A percentile compares a stretch with the other conserved stretches of the same genome.
These are phyloP conservation scores for Vicia villosa DNA, from an alignment of 306 rosid genomes.

Conservation along the genomic window DNA sequence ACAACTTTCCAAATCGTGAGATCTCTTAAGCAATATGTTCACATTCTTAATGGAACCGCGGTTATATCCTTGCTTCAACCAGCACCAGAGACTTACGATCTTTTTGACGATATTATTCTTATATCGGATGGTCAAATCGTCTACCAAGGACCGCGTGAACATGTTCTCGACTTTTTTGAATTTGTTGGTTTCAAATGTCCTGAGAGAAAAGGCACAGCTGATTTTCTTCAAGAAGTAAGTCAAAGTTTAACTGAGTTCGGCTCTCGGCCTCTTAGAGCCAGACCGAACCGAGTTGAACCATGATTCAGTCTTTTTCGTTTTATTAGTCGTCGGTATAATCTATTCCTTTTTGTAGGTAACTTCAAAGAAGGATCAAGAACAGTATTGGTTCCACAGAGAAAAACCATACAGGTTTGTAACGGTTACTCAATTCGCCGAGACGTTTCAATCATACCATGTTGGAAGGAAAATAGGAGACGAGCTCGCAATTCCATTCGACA, in stretches of 20 bases:
- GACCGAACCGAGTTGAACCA: too few relatives aligned
- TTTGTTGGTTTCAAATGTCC: conserved; percentile 55
- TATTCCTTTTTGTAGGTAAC: conserved; percentile 29
- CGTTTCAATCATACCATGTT: conserved; percentile 46
- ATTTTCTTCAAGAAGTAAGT: conserved; percentile 58
- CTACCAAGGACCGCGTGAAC: conserved; percentile 55
- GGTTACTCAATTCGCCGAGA: conserved; percentile 46
- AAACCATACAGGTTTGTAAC: conserved; percentile 47
- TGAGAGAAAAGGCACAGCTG: conserved; percentile 56
- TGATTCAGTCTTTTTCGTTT: too few relatives aligned
- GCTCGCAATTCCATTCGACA: conserved; percentile 46
- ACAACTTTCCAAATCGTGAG: conserved; percentile 60
- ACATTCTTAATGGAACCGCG: conserved; percentile 52
- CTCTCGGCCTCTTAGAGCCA: too few relatives aligned
- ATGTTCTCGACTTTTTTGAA: conserved; percentile 53
- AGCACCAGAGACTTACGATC: conserved; percentile 52
- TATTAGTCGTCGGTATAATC: not conserved
- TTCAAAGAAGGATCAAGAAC: conserved; percentile 57
- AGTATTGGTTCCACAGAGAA: conserved; percentile 48
- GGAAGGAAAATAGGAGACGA: conserved; percentile 38
- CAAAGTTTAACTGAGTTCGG: not conserved
- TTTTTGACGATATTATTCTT: conserved; percentile 55
- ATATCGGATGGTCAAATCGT: conserved; percentile 53
- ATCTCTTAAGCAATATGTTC: conserved; percentile 45
- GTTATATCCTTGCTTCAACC: conserved; percentile 57